Conservation (phyloP, 2,329 filamentous ascomycete genomes). For the Geosmithia morbida region DNA sequence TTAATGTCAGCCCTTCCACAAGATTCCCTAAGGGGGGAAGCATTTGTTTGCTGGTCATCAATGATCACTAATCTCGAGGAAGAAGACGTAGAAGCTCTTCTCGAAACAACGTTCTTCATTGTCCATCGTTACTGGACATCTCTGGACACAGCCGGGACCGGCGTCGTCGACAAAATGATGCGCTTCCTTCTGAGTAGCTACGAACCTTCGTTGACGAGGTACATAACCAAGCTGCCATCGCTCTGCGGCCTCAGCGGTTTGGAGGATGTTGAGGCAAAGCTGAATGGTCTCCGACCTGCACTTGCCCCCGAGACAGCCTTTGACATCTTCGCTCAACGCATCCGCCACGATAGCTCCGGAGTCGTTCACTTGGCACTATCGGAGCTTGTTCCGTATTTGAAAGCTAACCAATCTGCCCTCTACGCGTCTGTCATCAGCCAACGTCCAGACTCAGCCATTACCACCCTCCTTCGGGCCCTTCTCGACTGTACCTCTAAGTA, state of each 20-base stretch:
- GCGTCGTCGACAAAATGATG: constrained; percentile 48
- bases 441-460: constrained; percentile 63
- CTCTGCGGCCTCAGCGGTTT: constrained; percentile 57
- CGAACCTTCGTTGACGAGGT: constrained; percentile 42
- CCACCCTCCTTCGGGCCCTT: constrained; percentile 58
- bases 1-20: constrained; percentile 71
- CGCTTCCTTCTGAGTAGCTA: constrained; percentile 50
- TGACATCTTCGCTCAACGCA: constrained; percentile 56
- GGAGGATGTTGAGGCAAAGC: constrained; percentile 47
- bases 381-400: constrained; percentile 64
- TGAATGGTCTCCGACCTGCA: constrained; percentile 47
- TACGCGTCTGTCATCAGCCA: constrained; percentile 71
- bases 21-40: constrained; percentile 58
- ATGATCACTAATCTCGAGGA: constrained; percentile 63
- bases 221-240: constrained; percentile 66
- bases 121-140: constrained; percentile 66
- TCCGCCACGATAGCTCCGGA: constrained; percentile 70
- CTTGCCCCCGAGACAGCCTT: constrained; percentile 41
- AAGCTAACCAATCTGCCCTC: constrained; percentile 59
- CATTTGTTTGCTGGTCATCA: constrained; percentile 72
- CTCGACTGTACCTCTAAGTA: constrained; percentile 79
- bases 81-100: constrained; percentile 63
- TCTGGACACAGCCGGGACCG: constrained; percentile 47
- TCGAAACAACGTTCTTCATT: constrained; percentile 84
- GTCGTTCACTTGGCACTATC: constrained; percentile 71